Conservation (phyloP, 352 stramenopile species). For the Phytophthora ramorum region DNA sequence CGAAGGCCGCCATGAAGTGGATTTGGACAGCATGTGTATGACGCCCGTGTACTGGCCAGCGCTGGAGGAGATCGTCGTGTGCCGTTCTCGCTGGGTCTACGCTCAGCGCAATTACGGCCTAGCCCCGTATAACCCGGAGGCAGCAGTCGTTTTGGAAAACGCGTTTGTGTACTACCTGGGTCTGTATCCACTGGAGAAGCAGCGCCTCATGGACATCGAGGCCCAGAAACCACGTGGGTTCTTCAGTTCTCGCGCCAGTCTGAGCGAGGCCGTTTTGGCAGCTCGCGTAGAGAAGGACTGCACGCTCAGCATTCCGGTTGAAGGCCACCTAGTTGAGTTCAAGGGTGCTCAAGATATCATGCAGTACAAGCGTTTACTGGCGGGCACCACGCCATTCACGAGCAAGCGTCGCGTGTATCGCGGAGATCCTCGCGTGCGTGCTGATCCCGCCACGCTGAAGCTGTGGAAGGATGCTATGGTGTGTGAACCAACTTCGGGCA, state of each 20-base stretch:
- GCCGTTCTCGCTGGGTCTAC: slow-evolving; percentile 82
- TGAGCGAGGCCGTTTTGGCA: slow-evolving; percentile 36
- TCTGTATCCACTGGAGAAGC: slow-evolving; percentile 68
- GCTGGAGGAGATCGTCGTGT: slow-evolving; percentile 72
- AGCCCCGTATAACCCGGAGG: slow-evolving; percentile 72
- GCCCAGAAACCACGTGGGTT: slow-evolving; percentile 54
- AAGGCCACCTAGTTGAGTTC: slow-evolving; percentile 85
- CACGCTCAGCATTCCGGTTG: slow-evolving; percentile 72
- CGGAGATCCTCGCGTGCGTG: slow-evolving; percentile 73
- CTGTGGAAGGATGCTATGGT: slow-evolving; percentile 69
- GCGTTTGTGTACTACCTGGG: slow-evolving; percentile 83
- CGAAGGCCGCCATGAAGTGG: slow-evolving; percentile 84
- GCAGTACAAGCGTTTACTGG: slow-evolving; percentile 82
- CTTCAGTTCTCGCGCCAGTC: slow-evolving; percentile 48
- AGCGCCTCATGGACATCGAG: slow-evolving; percentile 57
- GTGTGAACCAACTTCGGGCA: slow-evolving; percentile 34
- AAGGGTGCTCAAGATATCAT: slow-evolving; percentile 82
- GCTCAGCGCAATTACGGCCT: slow-evolving; percentile 84
- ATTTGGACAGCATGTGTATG: slow-evolving; percentile 81
- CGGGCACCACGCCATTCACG: slow-evolving; percentile 81
- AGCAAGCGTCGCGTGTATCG: slow-evolving; percentile 84
- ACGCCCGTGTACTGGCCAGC: slow-evolving; percentile 82
- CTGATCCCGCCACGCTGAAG: slow-evolving; percentile 58
- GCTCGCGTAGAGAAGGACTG: slow-evolving; percentile 53
- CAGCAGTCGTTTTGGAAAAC: slow-evolving; percentile 56